These are phyloP conservation scores for Dipodascus albidus DNA, from an alignment of 805 yeast genomes.

Conservation along the genomic window DNA sequence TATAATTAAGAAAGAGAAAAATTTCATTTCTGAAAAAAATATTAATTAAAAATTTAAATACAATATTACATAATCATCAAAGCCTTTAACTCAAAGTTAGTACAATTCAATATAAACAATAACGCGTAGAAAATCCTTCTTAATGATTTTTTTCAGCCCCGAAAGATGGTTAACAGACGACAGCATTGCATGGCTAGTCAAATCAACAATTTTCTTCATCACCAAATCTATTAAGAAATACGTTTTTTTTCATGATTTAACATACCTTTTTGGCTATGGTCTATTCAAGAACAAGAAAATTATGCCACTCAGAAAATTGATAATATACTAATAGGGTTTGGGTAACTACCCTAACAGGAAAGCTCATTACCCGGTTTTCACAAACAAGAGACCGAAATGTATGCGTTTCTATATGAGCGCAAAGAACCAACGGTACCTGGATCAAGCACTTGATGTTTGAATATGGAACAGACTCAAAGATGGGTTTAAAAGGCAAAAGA, in stretches of 20 bases:
- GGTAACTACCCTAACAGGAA: background rate
- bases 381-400: too few species aligned
- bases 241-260: too few species aligned
- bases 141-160: background rate
- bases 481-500: too few species aligned
- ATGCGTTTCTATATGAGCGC: too few species aligned
- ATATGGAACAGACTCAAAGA: too few species aligned
- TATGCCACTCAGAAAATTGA: background rate
- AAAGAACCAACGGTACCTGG: too few species aligned
- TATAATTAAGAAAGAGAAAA: background rate
- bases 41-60: too few species aligned
- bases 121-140: background rate
- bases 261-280: background rate
- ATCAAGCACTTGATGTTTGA: too few species aligned
- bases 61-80: background rate
- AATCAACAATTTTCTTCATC: background rate
- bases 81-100: background rate
- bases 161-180: conserved; percentile 2
- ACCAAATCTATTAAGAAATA: background rate
- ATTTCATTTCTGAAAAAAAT: background rate
- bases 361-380: background rate
- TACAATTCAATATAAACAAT: background rate
- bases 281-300: background rate
- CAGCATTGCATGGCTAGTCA: conserved; percentile 2
- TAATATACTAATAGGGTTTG: background rate